A percentile compares a stretch with the other conserved stretches of the same genome.
These are phyloP conservation scores for Pichia sp. DNA, from an alignment of 1,139 yeast genomes.

Conservation along the genomic window DNA sequence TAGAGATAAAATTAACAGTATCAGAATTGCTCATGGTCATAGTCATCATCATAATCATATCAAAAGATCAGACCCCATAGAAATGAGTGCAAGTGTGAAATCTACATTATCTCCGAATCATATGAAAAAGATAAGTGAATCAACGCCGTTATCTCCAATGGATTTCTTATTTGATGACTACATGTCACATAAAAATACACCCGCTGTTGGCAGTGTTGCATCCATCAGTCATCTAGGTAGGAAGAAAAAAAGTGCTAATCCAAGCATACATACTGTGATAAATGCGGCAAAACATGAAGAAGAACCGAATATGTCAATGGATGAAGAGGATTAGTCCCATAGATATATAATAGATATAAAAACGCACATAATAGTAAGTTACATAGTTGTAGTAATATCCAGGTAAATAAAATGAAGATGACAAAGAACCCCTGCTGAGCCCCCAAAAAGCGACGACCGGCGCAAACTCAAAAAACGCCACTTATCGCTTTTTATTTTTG, in stretches of 20 bases:
- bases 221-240: background rate
- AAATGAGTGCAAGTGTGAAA: constrained; percentile 8
- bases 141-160: constrained; percentile 30
- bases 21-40: background rate
- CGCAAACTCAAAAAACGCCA: background rate
- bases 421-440: too few relatives aligned
- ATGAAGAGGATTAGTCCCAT: background rate
- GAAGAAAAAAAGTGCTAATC: background rate
- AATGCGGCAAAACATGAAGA: background rate
- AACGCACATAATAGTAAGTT: too few relatives aligned
- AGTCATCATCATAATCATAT: background rate
- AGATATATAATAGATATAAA: background rate
- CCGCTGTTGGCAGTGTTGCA: background rate
- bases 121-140: constrained; percentile 26
- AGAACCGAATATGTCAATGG: constrained; percentile 8
- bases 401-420: too few relatives aligned
- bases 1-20: background rate
- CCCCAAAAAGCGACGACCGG: background rate
- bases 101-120: constrained; percentile 25
- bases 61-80: constrained; percentile 2
- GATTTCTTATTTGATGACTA: constrained; percentile 29
- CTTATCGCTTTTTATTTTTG: background rate
- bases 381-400: too few relatives aligned
- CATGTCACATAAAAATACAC: constrained; percentile 9
- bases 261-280: background rate